Conservation (phyloP, 148 eudicot genomes). For the Hydrangea macrophylla region DNA sequence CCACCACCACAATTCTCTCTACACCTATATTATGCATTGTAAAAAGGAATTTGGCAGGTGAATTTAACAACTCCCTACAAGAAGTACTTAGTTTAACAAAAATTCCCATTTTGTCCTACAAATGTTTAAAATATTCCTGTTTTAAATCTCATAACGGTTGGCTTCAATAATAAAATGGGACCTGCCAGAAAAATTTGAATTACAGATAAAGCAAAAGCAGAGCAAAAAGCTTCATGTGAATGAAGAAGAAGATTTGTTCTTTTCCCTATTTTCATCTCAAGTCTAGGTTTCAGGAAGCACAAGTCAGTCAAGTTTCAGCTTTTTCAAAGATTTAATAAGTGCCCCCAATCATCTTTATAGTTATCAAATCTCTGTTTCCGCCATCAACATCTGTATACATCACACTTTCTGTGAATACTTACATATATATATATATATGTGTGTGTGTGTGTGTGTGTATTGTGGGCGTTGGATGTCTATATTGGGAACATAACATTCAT, state of each 20-base stretch:
- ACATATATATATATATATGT: background rate
- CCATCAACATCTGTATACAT: background rate
- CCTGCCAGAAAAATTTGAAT: constrained; percentile 17
- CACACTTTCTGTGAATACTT: background rate
- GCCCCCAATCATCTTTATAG: background rate
- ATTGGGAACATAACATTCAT: too few species aligned
- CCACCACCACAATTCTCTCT: too few species aligned
- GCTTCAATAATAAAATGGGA: constrained; percentile 11
- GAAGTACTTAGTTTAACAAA: background rate
- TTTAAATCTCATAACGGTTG: constrained; percentile 14
- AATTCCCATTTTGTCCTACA: background rate
- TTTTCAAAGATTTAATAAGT: background rate
- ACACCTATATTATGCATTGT: too few species aligned
- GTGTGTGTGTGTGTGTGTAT: too few species aligned
- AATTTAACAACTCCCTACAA: too few species aligned
- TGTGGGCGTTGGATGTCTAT: too few species aligned
- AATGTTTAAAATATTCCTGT: background rate
- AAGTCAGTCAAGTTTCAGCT: constrained; percentile 13
- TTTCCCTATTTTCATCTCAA: constrained; percentile 4
- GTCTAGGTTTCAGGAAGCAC: constrained; percentile 4
- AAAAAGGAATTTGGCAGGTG: too few species aligned
- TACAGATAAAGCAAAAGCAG: constrained; percentile 29
- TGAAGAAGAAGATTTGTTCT: too few species aligned
- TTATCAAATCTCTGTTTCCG: background rate
- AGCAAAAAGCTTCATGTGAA: constrained; percentile 14